Evolutionary conservation across 345 rosid species (phyloP), one percentile per base, ranked within the genome.

Genomic region (Populus euphratica): DNA sequence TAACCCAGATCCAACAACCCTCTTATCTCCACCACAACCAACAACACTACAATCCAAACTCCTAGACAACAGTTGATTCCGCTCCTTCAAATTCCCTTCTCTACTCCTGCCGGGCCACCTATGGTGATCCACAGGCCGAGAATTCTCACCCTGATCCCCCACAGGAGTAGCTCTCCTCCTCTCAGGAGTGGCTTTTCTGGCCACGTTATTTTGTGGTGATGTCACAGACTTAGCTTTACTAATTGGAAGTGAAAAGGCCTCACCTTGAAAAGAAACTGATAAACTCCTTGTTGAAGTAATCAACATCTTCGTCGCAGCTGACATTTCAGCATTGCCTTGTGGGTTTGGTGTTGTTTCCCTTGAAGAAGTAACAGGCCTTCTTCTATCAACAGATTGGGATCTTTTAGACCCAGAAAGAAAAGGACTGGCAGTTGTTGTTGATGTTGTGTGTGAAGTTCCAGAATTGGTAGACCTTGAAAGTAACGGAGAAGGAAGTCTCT

Each of bases 201-300:
- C 81, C 61, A 76, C 74, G 79, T 75, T 76, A 31, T 86, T 84
- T 29, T 86, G 85, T 35, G 84, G 75, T 8, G 50, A 8, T 52
- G 88, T 47, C 70, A 87, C 73, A 33, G 91, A 88, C 81, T 90
- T 95, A 65, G 91, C 89, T 82, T 87, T 95, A 69, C 97, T 90
- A 80, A 92, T 86, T 77, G 97, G 98, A 68, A 95, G 93, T 49
- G 97, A 93, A 86, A 91, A 95, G 62, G 92, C 81, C 80, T 91
- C 93, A 0, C 99, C 99, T 87, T 93, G 99, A 73, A 95, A 95
- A 1, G 99, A 90, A 78, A 95, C 98, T 39, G 97, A 89, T 77
- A 95, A 86, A 72, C 97, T 95, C 81, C 99, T 80, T 0, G 99
- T 86, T 12, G 98, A 95, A 84, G 97, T 92, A 76, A 95, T 87